A percentile compares a stretch with the other conserved stretches of the same genome.
phyloP scores from a whole-genome alignment of 139 green algal genomes.

The Desmodesmus armatus region DNA sequence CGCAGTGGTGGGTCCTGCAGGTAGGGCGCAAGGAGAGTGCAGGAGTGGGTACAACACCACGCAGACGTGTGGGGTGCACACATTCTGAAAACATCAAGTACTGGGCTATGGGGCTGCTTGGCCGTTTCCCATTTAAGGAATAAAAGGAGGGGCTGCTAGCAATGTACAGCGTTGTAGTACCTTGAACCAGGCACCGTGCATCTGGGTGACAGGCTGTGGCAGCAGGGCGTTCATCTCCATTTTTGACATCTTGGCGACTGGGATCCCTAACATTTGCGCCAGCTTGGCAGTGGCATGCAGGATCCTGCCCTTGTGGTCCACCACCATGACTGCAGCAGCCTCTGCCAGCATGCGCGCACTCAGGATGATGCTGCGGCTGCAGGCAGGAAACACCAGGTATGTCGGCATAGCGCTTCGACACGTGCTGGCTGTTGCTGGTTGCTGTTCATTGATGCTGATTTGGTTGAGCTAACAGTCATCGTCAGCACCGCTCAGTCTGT shows the following conservation, averaged over 20 bases:
- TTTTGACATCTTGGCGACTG: conserved; percentile 10
- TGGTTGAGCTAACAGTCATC: neutral
- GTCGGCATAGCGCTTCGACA: no score
- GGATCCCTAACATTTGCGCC: conserved; percentile 43
- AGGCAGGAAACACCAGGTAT: neutral
- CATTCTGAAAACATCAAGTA: neutral
- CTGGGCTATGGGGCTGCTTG: no score
- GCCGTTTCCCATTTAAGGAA: neutral
- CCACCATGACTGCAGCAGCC: conserved; percentile 19
- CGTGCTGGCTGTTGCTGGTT: no score
- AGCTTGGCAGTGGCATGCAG: conserved; percentile 21
- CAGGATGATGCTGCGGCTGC: neutral
- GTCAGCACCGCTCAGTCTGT: neutral
- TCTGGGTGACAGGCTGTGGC: conserved; percentile 48
- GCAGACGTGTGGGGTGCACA: neutral
- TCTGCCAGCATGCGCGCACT: conserved; percentile 28
- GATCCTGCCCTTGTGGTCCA: conserved; percentile 35
- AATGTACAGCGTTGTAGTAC: conserved; percentile 20
- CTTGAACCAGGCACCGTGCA: conserved; percentile 58
- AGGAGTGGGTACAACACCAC: neutral
- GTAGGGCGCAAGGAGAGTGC: neutral
- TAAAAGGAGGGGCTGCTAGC: no score
- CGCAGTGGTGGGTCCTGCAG: neutral
- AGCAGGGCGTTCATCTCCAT: conserved; percentile 51
- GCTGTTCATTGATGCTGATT: neutral